Evolutionary conservation across 345 rosid species (phyloP), one percentile per base, ranked within the genome.

Genomic region (Eucalyptus pauciflora): DNA sequence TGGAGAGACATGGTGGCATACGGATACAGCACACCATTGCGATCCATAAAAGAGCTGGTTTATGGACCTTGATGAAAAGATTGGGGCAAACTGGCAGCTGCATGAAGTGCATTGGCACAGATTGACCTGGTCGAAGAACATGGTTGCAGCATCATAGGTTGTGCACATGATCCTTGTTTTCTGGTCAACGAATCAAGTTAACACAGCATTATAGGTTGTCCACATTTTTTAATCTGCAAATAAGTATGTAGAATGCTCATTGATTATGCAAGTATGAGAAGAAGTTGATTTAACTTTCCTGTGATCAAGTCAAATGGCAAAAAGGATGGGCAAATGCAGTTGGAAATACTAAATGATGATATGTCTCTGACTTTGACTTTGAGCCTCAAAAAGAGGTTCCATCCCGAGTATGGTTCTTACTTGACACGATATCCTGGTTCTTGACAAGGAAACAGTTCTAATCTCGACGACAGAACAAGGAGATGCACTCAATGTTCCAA

Each of bases 1-100:
- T 97, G 99, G 99, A 94, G 94, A 91, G 99, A 97, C 89, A 79
- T 94, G 45, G 92, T 89, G 12, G 98, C 93, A 8, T 89, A 96
- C 76, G 96, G 98, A 88, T 89, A 94, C 93, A 90, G 86, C 92
- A 94, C 98, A 7, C 98, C 97, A 15, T 81, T 95, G 83, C 93
- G 90, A 88, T 94, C 99, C 37, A 86, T 97, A 88, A 96, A 94
- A 89, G 97, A 94, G 86, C 79, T 97, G 91, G 91, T 94, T 89
- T 93, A 89, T 43, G 97, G 97, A 87, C 85, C 93, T 56, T 94
- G 91, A 91, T 87, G 50, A 88, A 90, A 76, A 52, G 62, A 86
- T 33, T 27, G 62, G 62, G 64, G 60, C 62, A 51, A 54, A 86
- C 43, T 20, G 62, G 48, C 85, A 12, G 85, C 85, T 76, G 85